These are phyloP conservation scores for Pythium folliculosum DNA, from an alignment of 352 stramenopile genomes.

Conservation along the genomic window DNA sequence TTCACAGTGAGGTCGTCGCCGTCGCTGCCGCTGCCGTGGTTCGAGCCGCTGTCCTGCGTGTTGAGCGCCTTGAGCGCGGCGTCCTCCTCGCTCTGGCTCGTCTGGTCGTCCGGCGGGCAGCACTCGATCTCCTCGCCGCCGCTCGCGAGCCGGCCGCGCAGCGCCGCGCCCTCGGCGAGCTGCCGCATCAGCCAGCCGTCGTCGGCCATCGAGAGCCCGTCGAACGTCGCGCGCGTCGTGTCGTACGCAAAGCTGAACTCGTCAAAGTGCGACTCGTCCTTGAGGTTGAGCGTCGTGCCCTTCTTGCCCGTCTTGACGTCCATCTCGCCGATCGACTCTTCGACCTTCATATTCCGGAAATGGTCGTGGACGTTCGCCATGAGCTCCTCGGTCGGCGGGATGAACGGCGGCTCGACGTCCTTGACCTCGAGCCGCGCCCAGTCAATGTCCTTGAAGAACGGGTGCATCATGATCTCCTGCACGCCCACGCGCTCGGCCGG, in stretches of 20 bases:
- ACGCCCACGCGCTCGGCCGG: conserved; percentile 65
- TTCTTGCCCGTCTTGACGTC: conserved; percentile 69
- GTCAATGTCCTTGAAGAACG: conserved; percentile 74
- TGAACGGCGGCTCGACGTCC: conserved; percentile 80
- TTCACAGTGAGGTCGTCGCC: conserved; percentile 42
- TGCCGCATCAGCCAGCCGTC: conserved; percentile 84
- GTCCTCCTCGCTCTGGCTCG: conserved; percentile 54
- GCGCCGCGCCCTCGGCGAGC: conserved; percentile 69
- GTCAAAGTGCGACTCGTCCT: conserved; percentile 81
- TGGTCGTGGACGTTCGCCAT: conserved; percentile 90
- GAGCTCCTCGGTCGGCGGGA: conserved; percentile 73
- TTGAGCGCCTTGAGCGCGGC: conserved; percentile 40
- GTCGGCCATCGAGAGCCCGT: conserved; percentile 80
- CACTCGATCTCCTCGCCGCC: conserved; percentile 54
- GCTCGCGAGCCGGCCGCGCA: conserved; percentile 65
- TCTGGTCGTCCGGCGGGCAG: conserved; percentile 43
- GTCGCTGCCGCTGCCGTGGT: conserved; percentile 57
- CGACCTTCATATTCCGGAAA: conserved; percentile 89
- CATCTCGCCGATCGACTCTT: conserved; percentile 75
- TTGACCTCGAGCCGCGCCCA: conserved; percentile 78
- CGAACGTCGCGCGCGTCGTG: conserved; percentile 71
- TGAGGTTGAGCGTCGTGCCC: conserved; percentile 36
- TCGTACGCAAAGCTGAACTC: conserved; percentile 90
- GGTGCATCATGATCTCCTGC: conserved; percentile 56
- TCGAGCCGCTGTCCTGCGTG: conserved; percentile 47